These are phyloP conservation scores for Monilinia polystroma DNA, from an alignment of 2,329 filamentous ascomycete genomes.

Conservation along the genomic window DNA sequence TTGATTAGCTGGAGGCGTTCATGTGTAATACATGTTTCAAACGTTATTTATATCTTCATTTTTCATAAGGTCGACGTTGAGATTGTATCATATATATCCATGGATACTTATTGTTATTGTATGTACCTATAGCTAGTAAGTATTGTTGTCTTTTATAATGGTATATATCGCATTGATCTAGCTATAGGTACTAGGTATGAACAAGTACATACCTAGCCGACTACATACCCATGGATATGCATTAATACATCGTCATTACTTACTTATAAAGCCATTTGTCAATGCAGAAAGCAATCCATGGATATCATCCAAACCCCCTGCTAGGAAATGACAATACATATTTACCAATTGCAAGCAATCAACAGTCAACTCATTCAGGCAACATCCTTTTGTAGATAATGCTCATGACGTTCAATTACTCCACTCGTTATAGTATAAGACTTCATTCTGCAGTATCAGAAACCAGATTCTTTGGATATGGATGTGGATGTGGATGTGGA, in stretches of 20 bases:
- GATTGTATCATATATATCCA: too few species aligned
- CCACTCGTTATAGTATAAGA: neutral
- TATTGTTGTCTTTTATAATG: too few species aligned
- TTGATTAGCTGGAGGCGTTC: too few species aligned
- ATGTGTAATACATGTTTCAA: too few species aligned
- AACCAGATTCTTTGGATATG: neutral
- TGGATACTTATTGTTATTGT: too few species aligned
- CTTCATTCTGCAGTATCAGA: neutral
- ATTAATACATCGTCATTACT: constrained; percentile 8
- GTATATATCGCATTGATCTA: too few species aligned
- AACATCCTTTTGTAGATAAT: neutral
- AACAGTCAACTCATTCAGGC: neutral
- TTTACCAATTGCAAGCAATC: neutral
- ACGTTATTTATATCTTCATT: too few species aligned
- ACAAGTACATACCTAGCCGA: too few species aligned
- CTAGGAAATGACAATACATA: neutral
- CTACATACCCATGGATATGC: neutral
- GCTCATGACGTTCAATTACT: constrained; percentile 11
- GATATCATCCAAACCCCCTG: neutral
- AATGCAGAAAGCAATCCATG: neutral
- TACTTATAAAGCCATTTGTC: neutral
- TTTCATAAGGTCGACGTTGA: too few species aligned
- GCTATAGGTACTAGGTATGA: too few species aligned
- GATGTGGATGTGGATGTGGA: neutral
- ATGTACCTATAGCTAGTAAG: too few species aligned